phyloP scores from a whole-genome alignment of 2,329 filamentous ascomycete genomes.

The Stemphylium vesicarium region DNA sequence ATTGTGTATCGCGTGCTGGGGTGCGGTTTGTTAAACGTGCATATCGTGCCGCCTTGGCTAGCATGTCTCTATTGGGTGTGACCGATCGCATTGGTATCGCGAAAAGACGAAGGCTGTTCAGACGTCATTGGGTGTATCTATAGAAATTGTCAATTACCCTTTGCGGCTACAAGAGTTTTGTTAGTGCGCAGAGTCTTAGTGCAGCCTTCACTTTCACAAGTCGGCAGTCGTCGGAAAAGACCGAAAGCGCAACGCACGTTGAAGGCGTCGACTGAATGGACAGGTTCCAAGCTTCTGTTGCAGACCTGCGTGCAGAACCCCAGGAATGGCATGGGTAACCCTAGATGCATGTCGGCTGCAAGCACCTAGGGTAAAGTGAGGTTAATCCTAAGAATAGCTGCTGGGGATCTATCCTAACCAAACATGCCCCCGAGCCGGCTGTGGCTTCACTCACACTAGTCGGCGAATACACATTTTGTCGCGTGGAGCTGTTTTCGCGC shows the following conservation, averaged over 20 bases:
- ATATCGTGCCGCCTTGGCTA: constrained; percentile 23
- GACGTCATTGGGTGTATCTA: constrained; percentile 11
- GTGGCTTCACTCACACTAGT: constrained; percentile 30
- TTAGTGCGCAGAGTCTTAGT: background rate
- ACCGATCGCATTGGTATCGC: background rate
- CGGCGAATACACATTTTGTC: constrained; percentile 33
- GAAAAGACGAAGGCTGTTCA: background rate
- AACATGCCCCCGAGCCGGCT: constrained; percentile 28
- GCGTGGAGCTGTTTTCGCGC: constrained; percentile 38
- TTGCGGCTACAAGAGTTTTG: background rate
- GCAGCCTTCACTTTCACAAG: too few species aligned
- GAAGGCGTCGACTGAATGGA: constrained; percentile 8
- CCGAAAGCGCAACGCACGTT: background rate
- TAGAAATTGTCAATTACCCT: background rate
- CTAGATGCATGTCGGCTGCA: constrained; percentile 7
- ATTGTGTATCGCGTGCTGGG: constrained; percentile 17
- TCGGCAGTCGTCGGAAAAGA: background rate
- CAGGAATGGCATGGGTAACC: constrained; percentile 5
- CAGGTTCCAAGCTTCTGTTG: constrained; percentile 17
- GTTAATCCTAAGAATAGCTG: constrained; percentile 45
- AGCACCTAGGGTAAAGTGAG: constrained; percentile 18
- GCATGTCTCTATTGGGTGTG: constrained; percentile 2
- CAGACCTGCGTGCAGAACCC: constrained; percentile 19
- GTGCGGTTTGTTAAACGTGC: constrained; percentile 5
- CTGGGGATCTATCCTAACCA: constrained; percentile 10